Base-by-base conservation (phyloP, 2,329 filamentous ascomycete genomes). In the Fusarium sacchari region DNA sequence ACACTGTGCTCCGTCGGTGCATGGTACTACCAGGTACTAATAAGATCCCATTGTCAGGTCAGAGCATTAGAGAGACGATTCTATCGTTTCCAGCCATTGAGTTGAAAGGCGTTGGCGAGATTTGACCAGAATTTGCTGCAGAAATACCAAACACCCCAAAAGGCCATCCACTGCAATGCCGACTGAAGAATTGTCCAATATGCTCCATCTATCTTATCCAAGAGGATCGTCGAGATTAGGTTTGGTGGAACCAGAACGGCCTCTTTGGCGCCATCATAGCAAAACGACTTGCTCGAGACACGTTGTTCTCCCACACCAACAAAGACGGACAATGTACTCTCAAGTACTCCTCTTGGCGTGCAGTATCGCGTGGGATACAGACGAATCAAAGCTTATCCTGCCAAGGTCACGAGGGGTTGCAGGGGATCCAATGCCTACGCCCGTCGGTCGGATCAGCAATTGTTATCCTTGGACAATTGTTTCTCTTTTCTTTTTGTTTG, bases 201-300 rank as follows among this genome's bases (percentile, higher is more conserved):
- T 50, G 42, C 50, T 53, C 40, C 42, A 69, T 50, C 53, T 52
- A 55, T 37, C 50, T 50, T 30, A 52, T 55, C 52, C 49, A 60
- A 47, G 24, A 55, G 36, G 71, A 79, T 76, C 64, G 72, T 80
- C 74, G 60, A 80, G 76, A 79, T 79, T 78, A 74, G 67, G 79
- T 80, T 80, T 71, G 67, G 71, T 77, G 73, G 67, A 55, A 60
- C 68, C 52, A n/a, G 47, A 61, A 72, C 67, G 64, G 44, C 58
- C 55, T 58, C 46, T 40, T 59, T 60, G 52, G 30, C 34, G 36
- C 52, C 18, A 57, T 60, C 32, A 18, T 18, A 49, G 40, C 49
- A 28, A 37, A 30, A 14, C 14, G 67, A 73, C 71, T 60, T 74
- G 36, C 37, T 24, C 39, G 65, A 53, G 52, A 72, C 71, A 53